These are phyloP conservation scores for Sphagnum tenellum DNA, from an alignment of 225 moss, liverwort and hornwort genomes.

Conservation along the genomic window DNA sequence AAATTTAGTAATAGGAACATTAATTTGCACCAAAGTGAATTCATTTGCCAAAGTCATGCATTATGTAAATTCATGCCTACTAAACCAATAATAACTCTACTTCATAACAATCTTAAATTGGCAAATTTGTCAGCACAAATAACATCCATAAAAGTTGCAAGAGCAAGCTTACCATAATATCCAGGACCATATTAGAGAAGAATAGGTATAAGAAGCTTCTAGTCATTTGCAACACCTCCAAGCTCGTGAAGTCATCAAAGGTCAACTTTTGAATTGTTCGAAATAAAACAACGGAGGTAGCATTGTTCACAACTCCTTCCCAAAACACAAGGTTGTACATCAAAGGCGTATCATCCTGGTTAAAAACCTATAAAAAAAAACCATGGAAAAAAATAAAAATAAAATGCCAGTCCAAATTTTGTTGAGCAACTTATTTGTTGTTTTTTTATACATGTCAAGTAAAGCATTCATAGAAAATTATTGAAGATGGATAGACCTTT, in stretches of 20 bases:
- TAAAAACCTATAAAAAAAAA: conserved; percentile 43
- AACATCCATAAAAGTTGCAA: too few relatives aligned
- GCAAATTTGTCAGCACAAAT: too few relatives aligned
- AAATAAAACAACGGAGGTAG: conserved; percentile 75
- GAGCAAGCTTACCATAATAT: conserved; percentile 20
- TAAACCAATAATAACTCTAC: too few relatives aligned
- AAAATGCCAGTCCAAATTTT: too few relatives aligned
- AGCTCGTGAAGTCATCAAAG: conserved; percentile 39
- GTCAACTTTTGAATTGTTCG: conserved; percentile 61
- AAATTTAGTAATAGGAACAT: not conserved
- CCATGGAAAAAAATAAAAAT: too few relatives aligned
- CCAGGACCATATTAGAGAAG: conserved; percentile 53
- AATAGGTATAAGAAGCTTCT: conserved; percentile 67
- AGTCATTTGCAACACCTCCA: conserved; percentile 30
- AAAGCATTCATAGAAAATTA: too few relatives aligned
- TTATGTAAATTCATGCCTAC: too few relatives aligned
- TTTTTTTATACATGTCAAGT: too few relatives aligned
- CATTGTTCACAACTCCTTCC: conserved; percentile 83
- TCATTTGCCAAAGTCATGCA: too few relatives aligned
- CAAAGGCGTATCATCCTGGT: conserved; percentile 59
- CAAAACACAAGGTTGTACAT: conserved; percentile 82
- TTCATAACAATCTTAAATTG: too few relatives aligned
- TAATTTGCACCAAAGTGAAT: too few relatives aligned
- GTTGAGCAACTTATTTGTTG: too few relatives aligned
- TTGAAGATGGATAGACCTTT: not conserved